A percentile compares a stretch with the other conserved stretches of the same genome.
These are phyloP conservation scores for Trypanosoma platydactyli DNA, from an alignment of 208 protist genomes.

Conservation along the genomic window DNA sequence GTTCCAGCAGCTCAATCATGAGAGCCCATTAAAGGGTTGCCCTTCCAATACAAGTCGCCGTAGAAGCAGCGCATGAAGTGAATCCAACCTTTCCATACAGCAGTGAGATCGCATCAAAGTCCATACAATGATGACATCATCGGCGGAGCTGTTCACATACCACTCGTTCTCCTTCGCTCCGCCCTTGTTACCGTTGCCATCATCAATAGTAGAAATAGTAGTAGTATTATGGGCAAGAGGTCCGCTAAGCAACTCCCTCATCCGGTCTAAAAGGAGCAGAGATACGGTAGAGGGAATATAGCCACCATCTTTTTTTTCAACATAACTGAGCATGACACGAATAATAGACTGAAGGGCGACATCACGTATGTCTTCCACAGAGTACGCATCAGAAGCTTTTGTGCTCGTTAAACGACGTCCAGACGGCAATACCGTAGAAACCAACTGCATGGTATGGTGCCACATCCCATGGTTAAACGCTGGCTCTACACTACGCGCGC, in stretches of 20 bases:
- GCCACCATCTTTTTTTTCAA: not conserved
- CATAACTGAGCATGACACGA: slow-evolving; percentile 25
- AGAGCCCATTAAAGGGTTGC: not conserved
- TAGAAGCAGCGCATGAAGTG: slow-evolving; percentile 26
- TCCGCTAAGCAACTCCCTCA: slow-evolving; percentile 30
- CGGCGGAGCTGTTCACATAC: not conserved
- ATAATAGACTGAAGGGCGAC: slow-evolving; percentile 21
- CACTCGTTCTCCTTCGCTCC: too few relatives aligned
- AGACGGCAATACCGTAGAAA: not conserved
- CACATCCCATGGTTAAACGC: slow-evolving; percentile 9
- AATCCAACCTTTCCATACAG: slow-evolving; percentile 32
- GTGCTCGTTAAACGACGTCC: not conserved
- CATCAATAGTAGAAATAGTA: too few relatives aligned
- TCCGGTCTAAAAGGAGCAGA: slow-evolving; percentile 52
- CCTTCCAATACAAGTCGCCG: slow-evolving; percentile 21
- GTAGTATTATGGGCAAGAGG: not conserved
- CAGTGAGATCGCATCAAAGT: slow-evolving; percentile 11
- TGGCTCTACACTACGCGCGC: slow-evolving; percentile 24
- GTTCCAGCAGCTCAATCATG: not conserved
- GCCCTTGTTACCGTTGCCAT: too few relatives aligned
- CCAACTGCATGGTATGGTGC: slow-evolving; percentile 23
- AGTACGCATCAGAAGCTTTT: not conserved
- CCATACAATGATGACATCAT: slow-evolving; percentile 31
- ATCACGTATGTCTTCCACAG: slow-evolving; percentile 24
- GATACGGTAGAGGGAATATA: slow-evolving; percentile 40